These are phyloP conservation scores for Lathyrus tuberosus DNA, from an alignment of 306 rosid genomes.

Conservation along the genomic window DNA sequence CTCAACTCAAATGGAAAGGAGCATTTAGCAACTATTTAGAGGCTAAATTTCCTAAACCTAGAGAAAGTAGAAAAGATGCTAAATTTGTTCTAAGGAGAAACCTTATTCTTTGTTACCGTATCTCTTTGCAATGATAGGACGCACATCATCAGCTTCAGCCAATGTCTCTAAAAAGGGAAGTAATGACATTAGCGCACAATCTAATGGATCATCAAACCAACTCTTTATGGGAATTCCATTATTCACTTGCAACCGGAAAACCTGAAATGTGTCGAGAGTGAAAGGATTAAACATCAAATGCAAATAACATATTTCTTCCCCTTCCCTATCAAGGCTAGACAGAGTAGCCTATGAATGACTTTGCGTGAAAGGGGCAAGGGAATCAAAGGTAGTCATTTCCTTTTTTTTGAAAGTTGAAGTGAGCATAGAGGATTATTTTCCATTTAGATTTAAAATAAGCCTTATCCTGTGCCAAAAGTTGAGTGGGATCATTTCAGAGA, in stretches of 20 bases:
- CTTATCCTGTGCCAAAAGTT: no score
- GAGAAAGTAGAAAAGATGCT: conserved; percentile 51
- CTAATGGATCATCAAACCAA: conserved; percentile 97
- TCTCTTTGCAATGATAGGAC: conserved; percentile 86
- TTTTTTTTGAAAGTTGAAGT: conserved; percentile 14
- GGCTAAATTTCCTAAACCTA: conserved; percentile 53
- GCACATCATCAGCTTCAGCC: conserved; percentile 92
- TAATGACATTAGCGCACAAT: conserved; percentile 80
- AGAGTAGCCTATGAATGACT: neutral
- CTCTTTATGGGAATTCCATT: conserved; percentile 99
- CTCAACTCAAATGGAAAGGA: conserved; percentile 54
- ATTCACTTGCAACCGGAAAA: conserved; percentile 93
- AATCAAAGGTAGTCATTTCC: conserved; percentile 5
- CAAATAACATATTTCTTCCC: conserved; percentile 21
- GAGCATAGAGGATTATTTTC: neutral
- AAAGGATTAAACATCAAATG: conserved; percentile 41
- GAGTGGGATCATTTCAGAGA: no score
- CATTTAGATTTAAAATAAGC: neutral
- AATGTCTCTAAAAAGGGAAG: conserved; percentile 96
- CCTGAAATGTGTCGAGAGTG: conserved; percentile 68
- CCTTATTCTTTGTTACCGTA: conserved; percentile 90
- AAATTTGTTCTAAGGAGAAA: conserved; percentile 66
- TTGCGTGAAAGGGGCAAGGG: neutral
- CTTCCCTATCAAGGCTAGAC: conserved; percentile 17
- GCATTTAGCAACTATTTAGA: conserved; percentile 56